phyloP scores from a whole-genome alignment of 2,329 filamentous ascomycete species.

The Talaromyces sp. region DNA sequence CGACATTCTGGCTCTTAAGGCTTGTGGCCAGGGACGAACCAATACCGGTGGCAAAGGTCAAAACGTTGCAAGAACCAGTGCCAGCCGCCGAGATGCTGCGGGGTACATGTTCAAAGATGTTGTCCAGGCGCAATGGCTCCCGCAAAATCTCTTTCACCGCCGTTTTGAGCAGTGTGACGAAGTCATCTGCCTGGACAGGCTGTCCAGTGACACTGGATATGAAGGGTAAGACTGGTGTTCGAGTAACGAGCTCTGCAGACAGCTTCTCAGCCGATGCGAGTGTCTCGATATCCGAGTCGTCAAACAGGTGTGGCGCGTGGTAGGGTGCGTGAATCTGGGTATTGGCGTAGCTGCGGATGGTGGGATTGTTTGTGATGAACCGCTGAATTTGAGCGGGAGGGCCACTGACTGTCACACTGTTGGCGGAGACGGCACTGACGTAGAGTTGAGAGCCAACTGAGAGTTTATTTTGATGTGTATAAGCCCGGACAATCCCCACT shows the following conservation, averaged over 20 bases:
- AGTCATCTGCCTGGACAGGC: constrained; percentile 21
- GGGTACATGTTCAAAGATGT: constrained; percentile 17
- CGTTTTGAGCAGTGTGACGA: constrained; percentile 26
- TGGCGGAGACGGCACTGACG: constrained; percentile 55
- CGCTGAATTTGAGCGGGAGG: constrained; percentile 35
- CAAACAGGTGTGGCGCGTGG: constrained; percentile 53
- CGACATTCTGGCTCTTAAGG: not conserved
- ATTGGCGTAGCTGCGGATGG: not conserved
- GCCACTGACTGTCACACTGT: constrained; percentile 56
- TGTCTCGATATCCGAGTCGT: not conserved
- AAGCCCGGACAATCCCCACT: not conserved
- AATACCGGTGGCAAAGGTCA: not conserved
- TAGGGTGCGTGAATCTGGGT: constrained; percentile 57
- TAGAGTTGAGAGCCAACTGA: constrained; percentile 36
- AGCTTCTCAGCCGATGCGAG: not conserved
- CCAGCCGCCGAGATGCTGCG: not conserved
- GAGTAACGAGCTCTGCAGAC: not conserved
- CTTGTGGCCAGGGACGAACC: not conserved
- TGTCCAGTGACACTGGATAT: constrained; percentile 34
- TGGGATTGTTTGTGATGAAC: not conserved
- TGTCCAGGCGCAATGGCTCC: constrained; percentile 37
- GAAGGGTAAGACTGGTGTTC: not conserved
- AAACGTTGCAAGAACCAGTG: not conserved
- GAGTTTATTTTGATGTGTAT: not conserved
- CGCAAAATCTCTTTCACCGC: constrained; percentile 34